Evolutionary conservation across 2,329 filamentous ascomycete species (phyloP), one percentile per base, ranked within the genome.

Genomic region (Pseudohalonectria lignicola): DNA sequence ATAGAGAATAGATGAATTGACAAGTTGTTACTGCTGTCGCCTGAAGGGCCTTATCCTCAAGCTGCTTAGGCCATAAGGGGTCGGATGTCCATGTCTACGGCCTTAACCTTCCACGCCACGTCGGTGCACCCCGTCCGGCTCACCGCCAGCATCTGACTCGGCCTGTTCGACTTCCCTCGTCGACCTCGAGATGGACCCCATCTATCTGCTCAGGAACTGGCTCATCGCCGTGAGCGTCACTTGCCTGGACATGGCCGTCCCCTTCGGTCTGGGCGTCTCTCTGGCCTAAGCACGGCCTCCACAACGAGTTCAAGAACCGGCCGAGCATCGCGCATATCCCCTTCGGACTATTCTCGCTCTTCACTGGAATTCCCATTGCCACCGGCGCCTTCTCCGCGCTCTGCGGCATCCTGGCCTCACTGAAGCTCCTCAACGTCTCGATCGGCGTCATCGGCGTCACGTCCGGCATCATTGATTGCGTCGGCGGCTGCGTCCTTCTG

Each of bases 371-470:
- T 37, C 90, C 90, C 1, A 80, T 95, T 58, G 84, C 87, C 19
- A 96, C 95, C 49, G 95, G 90, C 1, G 86, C 76, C 8, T 80
- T 96, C 49, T 90, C 90, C 0, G 90, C 95, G 1, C 74, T 96
- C 11, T 95, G 90, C 53, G 84, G 90, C 55, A 96, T 96, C 47
- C 64, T 96, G 46, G 90, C 86, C 0, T 88, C 94, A 57, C 67
- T 96, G 37, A 92, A 94, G 50, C 67, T 96, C 36, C 76, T 96
- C 4, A 66, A 74, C 39, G 92, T 86, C 2, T 74, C 80, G 1
- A 87, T 94, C 4, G 88, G 88, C 51, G 76, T 94, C 28, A 93
- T 92, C 26, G 85, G 88, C 2, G 70, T 95, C 7, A 86, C 88
- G 3, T 88, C 88, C 4, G 90, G 90, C 37, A 87, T 95, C 13